phyloP scores from a whole-genome alignment of 768 basidiomycete species.

The Thelephora ganbajun region DNA sequence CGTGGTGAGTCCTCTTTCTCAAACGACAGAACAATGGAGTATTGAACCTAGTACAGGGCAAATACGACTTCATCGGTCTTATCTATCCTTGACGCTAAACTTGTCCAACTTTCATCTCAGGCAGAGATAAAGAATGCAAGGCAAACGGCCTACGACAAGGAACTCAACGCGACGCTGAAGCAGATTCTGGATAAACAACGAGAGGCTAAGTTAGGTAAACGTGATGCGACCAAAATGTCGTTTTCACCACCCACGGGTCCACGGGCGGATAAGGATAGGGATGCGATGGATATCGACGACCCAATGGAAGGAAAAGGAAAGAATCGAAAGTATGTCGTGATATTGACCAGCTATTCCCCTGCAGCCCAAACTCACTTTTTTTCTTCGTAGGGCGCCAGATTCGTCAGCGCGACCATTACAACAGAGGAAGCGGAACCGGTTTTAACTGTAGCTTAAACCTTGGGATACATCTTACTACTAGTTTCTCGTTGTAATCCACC shows the following conservation, averaged over 20 bases:
- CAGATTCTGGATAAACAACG: conserved; percentile 54
- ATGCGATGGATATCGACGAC: conserved; percentile 59
- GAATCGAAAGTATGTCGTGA: conserved; percentile 41
- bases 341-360: not conserved
- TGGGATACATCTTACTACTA: too few relatives aligned
- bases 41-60: conserved; percentile 32
- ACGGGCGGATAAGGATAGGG: conserved; percentile 15
- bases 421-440: not conserved
- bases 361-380: not conserved
- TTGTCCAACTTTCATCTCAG: conserved; percentile 38
- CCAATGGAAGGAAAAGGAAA: conserved; percentile 34
- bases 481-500: too few relatives aligned
- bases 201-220: conserved; percentile 17
- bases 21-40: not conserved
- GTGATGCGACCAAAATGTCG: conserved; percentile 6
- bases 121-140: conserved; percentile 23
- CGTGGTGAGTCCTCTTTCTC: conserved; percentile 37
- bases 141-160: conserved; percentile 42
- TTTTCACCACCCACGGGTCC: conserved; percentile 11
- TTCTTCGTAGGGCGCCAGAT: not conserved
- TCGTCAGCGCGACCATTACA: not conserved
- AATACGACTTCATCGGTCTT: conserved; percentile 59
- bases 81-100: conserved; percentile 55
- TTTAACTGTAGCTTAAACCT: not conserved
- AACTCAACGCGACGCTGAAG: conserved; percentile 37